Base-by-base conservation (phyloP, 306 rosid species). In the Elaeagnus macrophylla region DNA sequence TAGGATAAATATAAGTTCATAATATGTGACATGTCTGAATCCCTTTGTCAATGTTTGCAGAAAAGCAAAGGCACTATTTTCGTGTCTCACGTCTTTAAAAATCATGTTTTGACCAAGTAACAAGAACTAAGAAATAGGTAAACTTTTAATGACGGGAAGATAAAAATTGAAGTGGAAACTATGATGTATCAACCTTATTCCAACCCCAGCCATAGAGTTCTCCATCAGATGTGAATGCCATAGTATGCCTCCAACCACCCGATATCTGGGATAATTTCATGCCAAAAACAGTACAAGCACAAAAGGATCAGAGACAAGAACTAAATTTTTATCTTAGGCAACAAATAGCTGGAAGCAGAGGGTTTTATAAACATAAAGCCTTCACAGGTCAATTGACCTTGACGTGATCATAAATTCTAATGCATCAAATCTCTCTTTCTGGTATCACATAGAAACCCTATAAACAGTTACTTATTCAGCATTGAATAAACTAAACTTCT, bases 231-330 rank as follows among this genome's bases (percentile, higher is more conserved):
- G 97, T 71, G 61, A 91, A 72, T 48, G 96, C 97, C 97, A 91
- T 84, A 52, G 89, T 84, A 64, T 91, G 97, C 72, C 97, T 80
- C 97, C 97, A 91, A 78, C 97, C 96, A 37, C 97, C 96, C 12
- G 97, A 67, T 54, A 86, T 85, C 97, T 91, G 81, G 65, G 65
- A 78, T 55, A 45, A 50, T 51, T 25, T 36, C 60, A 71, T 61
- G 61, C 56, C 55, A 69, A 55, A 46, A 51, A 48, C 70, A 57
- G 25, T 60, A 62, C 66, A 68, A 66, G 7, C 44, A 40, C 44
- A 48, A 37, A 25, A 13, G 54, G 47, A 55, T 57, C 53, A 16
- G 17, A 50, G 43, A 57, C 4, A 43, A 65, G 72, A 37, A 13
- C 54, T 40, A 36, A 45, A 20, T 50, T 43, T 44, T 54, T 37